Conservation (phyloP, 2,329 filamentous ascomycete species). For the Plectosphaerella plurivora region DNA sequence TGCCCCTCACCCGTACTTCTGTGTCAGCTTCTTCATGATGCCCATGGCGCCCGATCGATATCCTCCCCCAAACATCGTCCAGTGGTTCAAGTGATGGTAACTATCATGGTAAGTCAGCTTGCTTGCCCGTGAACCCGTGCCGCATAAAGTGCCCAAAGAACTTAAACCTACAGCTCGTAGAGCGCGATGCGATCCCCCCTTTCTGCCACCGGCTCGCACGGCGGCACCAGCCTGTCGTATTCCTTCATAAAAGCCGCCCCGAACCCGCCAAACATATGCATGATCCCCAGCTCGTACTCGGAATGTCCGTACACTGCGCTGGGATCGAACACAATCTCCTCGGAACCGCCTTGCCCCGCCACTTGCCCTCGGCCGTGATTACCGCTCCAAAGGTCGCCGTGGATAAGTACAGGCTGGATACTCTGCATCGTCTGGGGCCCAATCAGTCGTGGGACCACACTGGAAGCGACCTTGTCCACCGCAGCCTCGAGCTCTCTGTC, state of each 20-base stretch:
- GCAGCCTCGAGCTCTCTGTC: constrained; percentile 58
- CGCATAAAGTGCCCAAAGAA: not conserved
- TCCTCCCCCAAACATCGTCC: constrained; percentile 75
- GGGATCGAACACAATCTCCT: constrained; percentile 80
- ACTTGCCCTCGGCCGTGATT: constrained; percentile 70
- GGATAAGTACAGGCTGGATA: constrained; percentile 74
- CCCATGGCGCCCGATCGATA: constrained; percentile 72
- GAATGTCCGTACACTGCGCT: constrained; percentile 78
- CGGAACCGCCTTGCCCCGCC: constrained; percentile 41
- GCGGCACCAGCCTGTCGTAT: constrained; percentile 71
- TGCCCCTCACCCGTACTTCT: constrained; percentile 59
- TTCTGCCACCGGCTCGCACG: constrained; percentile 74
- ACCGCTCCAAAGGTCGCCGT: constrained; percentile 92
- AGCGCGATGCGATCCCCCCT: constrained; percentile 78
- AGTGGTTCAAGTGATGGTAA: constrained; percentile 89
- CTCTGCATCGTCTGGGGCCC: constrained; percentile 60
- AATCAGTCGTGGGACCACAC: constrained; percentile 73
- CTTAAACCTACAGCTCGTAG: constrained; percentile 69
- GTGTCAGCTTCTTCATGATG: constrained; percentile 71
- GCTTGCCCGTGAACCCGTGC: not conserved
- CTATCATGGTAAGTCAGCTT: constrained; percentile 34
- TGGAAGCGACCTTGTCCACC: constrained; percentile 58
- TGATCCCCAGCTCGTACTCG: constrained; percentile 90
- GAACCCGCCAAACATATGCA: constrained; percentile 96
- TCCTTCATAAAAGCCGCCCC: constrained; percentile 66